Base-by-base conservation (phyloP, 768 basidiomycete genomes). In the Pleurotus sapidus region DNA sequence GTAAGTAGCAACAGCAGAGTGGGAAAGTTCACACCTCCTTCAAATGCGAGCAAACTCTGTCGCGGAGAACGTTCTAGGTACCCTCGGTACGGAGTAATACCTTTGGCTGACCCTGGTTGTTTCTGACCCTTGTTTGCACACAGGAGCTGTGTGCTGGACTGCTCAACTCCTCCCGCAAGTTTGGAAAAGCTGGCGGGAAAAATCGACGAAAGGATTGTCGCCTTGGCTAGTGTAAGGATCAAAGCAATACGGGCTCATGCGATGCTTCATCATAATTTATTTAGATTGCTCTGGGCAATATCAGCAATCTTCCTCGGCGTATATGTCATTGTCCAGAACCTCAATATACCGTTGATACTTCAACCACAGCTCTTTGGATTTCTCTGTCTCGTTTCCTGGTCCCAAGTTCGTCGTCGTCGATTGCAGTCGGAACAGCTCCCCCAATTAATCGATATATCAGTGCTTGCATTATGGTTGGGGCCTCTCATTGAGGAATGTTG, bases 271-370 rank as follows among this genome's bases (percentile, higher is more conserved):
- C 38, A 20, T 20, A 18, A 8, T 23, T 39, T 3, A 20, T 27
- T 1, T 54, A 87, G 85, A 38, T 66, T 87, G 0, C 63, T 86
- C 0, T 91, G 89, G 89, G 84, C 82, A 3, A 60, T 83, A 4
- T 72, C 86, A 0, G 77, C 77, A 1, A 69, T 79, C 30, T 84
- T 86, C 61, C 73, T 91, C 5, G 90, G 89, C n/a, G 74, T 82
- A 11, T 94, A 93, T 67, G 71, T 72, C 17, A 75, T 92, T 51
- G 70, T 84, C 0, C 85, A 88, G 60, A 69, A 82, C 54, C 68
- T 92, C 39, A 90, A 86, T 65, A 80, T 91, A 37, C 89, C 91
- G 0, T 77, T 93, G 42, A 86, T 89, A 45, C 57, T 87, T 2
- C 84, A 89, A 66, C 83, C 84, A 4, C 86, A 87, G 58, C 61